phyloP scores from a whole-genome alignment of 345 rosid species.

The Citrus medica region DNA sequence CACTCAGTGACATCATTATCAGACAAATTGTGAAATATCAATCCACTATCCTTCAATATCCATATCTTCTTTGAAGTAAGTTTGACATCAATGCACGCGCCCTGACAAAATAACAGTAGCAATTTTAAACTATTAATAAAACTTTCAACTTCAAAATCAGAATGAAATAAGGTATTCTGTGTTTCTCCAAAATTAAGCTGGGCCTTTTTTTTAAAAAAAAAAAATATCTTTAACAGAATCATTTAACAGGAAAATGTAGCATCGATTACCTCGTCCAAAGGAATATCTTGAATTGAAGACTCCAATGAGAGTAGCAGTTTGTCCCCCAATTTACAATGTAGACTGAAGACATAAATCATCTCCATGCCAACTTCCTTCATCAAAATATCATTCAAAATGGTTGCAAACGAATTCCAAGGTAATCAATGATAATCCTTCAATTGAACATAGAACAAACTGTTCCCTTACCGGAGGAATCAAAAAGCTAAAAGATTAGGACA shows the following conservation, averaged over 20 bases:
- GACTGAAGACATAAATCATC: slow-evolving; percentile 44
- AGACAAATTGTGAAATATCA: slow-evolving; percentile 43
- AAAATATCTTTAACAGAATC: neutral
- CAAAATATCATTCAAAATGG: slow-evolving; percentile 14
- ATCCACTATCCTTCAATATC: slow-evolving; percentile 61
- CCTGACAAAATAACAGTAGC: slow-evolving; percentile 44
- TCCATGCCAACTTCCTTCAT: slow-evolving; percentile 61
- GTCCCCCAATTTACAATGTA: slow-evolving; percentile 44
- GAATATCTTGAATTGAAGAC: slow-evolving; percentile 47
- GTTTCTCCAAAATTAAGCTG: neutral
- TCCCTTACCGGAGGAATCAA: neutral
- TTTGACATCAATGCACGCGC: slow-evolving; percentile 65
- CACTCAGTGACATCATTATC: slow-evolving; percentile 46
- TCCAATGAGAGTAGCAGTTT: slow-evolving; percentile 45
- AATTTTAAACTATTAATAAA: neutral
- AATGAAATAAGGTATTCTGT: neutral
- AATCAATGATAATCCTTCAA: neutral
- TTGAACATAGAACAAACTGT: neutral
- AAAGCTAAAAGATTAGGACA: neutral
- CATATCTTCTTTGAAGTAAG: slow-evolving; percentile 69
- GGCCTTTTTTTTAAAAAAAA: neutral
- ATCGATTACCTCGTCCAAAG: slow-evolving; percentile 59
- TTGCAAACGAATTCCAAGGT: neutral
- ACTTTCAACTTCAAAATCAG: neutral
- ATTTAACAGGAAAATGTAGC: neutral